Evolutionary conservation across 805 yeast species (phyloP).

Genomic region (Candida qinlingensis): DNA sequence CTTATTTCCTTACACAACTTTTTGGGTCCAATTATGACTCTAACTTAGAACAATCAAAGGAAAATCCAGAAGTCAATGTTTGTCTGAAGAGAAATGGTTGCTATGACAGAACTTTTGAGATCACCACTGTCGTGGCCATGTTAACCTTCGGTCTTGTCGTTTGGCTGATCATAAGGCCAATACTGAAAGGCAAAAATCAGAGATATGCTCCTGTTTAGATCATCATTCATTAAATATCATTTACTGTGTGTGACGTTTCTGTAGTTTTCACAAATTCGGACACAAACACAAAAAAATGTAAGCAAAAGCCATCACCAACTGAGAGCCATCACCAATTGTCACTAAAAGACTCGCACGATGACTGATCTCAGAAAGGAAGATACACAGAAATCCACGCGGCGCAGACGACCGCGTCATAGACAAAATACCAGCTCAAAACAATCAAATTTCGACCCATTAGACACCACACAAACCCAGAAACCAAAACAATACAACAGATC

Average conservation of each 20-base stretch:
- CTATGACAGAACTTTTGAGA: constrained; percentile 37
- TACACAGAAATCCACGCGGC: background rate
- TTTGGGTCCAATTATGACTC: constrained; percentile 64
- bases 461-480: no score
- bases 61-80: constrained; percentile 6
- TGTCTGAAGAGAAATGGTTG: constrained; percentile 26
- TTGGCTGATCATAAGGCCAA: constrained; percentile 16
- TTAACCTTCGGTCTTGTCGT: constrained; percentile 10
- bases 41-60: constrained; percentile 20
- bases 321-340: background rate
- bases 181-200: background rate
- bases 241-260: no score
- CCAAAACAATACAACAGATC: background rate
- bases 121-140: constrained; percentile 30
- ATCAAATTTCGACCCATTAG: no score
- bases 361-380: no score
- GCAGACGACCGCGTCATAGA: background rate
- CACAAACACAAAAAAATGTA: background rate
- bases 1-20: constrained; percentile 51
- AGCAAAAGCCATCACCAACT: background rate
- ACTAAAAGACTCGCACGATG: background rate
- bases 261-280: no score
- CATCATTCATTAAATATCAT: no score
- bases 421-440: background rate
- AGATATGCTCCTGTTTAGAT: constrained; percentile 1